These are phyloP conservation scores for Pseudogymnoascus sp. DNA, from an alignment of 2,329 filamentous ascomycete genomes.

Conservation along the genomic window DNA sequence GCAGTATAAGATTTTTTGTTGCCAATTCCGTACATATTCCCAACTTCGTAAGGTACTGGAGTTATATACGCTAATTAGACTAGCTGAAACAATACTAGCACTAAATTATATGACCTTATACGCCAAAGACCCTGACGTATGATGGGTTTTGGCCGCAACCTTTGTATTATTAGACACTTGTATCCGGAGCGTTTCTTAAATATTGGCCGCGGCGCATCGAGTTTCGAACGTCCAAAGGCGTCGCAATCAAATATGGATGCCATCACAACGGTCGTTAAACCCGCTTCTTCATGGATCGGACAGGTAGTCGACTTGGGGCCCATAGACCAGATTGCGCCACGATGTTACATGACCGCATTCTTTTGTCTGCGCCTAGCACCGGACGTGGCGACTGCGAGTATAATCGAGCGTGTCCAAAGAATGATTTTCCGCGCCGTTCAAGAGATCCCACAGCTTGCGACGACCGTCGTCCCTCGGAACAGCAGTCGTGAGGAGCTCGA, in stretches of 20 bases:
- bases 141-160: too few species aligned
- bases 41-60: background rate
- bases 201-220: background rate
- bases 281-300: background rate
- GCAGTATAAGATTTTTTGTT: background rate
- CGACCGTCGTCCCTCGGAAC: background rate
- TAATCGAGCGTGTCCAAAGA: background rate
- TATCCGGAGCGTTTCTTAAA: background rate
- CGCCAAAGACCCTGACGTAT: background rate
- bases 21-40: background rate
- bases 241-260: background rate
- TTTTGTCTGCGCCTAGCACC: background rate
- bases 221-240: background rate
- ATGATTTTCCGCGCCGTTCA: background rate
- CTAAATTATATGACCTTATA: background rate
- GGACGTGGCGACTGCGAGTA: background rate
- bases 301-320: background rate
- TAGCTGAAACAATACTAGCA: background rate
- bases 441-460: slow-evolving; percentile 3
- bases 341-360: background rate
- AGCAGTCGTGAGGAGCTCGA: slow-evolving; percentile 3
- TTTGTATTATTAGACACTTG: too few species aligned
- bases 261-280: background rate
- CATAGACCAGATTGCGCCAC: slow-evolving; percentile 8
- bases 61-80: background rate